Base-by-base conservation (phyloP, 129 eudicot species). In the Lonicera japonica region DNA sequence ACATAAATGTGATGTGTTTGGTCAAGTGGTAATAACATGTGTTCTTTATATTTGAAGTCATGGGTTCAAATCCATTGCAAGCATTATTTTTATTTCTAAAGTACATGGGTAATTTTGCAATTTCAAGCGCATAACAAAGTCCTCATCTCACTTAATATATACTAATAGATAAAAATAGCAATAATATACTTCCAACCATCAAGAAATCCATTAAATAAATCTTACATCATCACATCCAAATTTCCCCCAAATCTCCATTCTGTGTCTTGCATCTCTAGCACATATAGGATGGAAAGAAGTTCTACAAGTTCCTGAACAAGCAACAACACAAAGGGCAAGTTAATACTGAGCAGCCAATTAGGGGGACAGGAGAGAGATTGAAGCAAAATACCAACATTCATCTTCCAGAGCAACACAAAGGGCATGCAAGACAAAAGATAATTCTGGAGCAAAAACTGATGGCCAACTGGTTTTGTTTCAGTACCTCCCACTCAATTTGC, bases 201-300 rank as follows among this genome's bases (percentile, higher is more conserved):
- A 29, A 6, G 6, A 29, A 29, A 2, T 29, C 36, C 36, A n/a
- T 21, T 36, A 34, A 56, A 62, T 18, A n/a, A 34, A 67, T 61
- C 92, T 74, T 75, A 94, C 99, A 75, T 94, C 99, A 80, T 94
- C 99, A 77, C 86, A 82, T 63, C 99, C 96, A 25, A 88, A 80
- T 72, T 83, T 88, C 21, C 96, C 99, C 99, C 99, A 94, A 14
- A 94, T 85, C 82, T 94, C 99, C 90, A 94, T 90, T 70, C 80
- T 73, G 61, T 85, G 86, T 45, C 75, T 78, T 67, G 96, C 99
- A 66, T 94, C 96, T 81, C 99, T 88, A 10, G 96, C 99, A 75
- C 99, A 94, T 56, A 81, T 65, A 64, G 99, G 99, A 70, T 94
- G 99, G 68, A 94, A 94, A 12, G 99, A 81, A 59, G 95, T 80